Evolutionary conservation across 2,329 filamentous ascomycete species (phyloP).

Genomic region (Iodosphaeria phyllophila): DNA sequence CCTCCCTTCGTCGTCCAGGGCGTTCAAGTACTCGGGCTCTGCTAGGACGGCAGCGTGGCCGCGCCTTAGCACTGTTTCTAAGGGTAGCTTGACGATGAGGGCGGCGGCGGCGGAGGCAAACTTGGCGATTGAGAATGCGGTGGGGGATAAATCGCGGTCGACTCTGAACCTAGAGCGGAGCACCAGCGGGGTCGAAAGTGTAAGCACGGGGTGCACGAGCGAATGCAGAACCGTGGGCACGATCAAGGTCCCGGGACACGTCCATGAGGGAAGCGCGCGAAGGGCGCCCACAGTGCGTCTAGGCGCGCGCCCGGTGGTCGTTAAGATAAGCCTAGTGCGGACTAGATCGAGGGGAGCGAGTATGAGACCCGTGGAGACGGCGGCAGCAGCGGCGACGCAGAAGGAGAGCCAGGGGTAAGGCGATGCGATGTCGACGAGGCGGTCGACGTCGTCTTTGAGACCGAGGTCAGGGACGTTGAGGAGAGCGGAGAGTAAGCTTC

Average conservation of each 20-base stretch:
- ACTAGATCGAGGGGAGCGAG: constrained; percentile 81
- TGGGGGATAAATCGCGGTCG: constrained; percentile 64
- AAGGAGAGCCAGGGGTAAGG: constrained; percentile 70
- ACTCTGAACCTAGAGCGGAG: constrained; percentile 72
- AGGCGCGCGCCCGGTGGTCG: constrained; percentile 54
- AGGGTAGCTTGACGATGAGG: constrained; percentile 68
- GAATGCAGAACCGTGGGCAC: constrained; percentile 78
- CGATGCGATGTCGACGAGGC: constrained; percentile 52
- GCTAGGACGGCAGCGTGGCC: constrained; percentile 63
- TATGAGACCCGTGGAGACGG: constrained; percentile 56
- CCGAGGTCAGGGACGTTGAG: constrained; percentile 78
- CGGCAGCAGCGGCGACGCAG: constrained; percentile 45
- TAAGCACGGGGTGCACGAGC: constrained; percentile 65
- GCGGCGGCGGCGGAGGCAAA: constrained; percentile 68
- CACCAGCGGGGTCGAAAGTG: constrained; percentile 65
- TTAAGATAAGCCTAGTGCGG: constrained; percentile 74
- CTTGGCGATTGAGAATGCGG: constrained; percentile 62
- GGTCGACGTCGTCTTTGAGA: constrained; percentile 57
- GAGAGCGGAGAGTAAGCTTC: constrained; percentile 76
- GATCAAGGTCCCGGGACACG: constrained; percentile 52
- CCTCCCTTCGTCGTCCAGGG: constrained; percentile 23
- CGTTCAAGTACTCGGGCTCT: constrained; percentile 28
- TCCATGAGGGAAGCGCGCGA: constrained; percentile 57
- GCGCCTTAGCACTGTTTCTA: constrained; percentile 80
- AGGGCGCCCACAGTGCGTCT: constrained; percentile 65